Evolutionary conservation across 176 grass and related monocot species (phyloP), one percentile per base, ranked within the genome.

Genomic region (Cenchrus fungigraminus): DNA sequence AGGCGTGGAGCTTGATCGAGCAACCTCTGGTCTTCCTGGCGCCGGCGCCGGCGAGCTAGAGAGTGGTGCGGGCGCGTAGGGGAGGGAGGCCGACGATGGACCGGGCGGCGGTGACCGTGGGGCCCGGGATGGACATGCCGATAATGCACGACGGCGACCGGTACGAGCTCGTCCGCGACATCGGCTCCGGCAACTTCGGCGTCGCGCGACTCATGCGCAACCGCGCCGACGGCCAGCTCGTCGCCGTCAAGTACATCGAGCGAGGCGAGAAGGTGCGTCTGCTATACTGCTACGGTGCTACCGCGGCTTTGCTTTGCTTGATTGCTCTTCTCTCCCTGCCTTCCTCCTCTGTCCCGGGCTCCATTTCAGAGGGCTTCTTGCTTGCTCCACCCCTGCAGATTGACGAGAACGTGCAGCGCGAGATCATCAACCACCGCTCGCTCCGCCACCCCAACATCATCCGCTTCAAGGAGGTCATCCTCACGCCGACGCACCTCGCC

Each of bases 131-230:
- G 94, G 94, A 97, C 84, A 83, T 94, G 91, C 94, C 91, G 16
- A 97, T 97, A 87, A 97, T 97, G 94, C 94, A 92, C 92, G 91
- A 97, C 79, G 85, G 94, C 76, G 94, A 97, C 85, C 89, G 94
- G 6, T 97, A 97, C 82, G 94, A 97, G 83, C 91, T 97, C 16
- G 91, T 97, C 66, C 81, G 77, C 45, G 87, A 97, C 84, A 97
- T 97, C 76, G 94, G 91, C 43, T 94, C 94, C 14, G 91, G 94
- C 61, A 97, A 97, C 88, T 97, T 97, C 78, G 94, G 91, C 69
- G 87, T 94, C 40, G 89, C 94, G 51, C 80, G 94, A 1, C 89
- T 97, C 47, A 97, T 97, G 94, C 90, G 89, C 44, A 92, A 88
- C 85, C 90, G 90, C 65, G 85, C 79, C 47, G 84, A 91, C 57